A percentile compares a stretch with the other conserved stretches of the same genome.
Evolutionary conservation across 1,284 basidiomycete genomes (phyloP).

Genomic region (Austroboletus rostrupii): DNA sequence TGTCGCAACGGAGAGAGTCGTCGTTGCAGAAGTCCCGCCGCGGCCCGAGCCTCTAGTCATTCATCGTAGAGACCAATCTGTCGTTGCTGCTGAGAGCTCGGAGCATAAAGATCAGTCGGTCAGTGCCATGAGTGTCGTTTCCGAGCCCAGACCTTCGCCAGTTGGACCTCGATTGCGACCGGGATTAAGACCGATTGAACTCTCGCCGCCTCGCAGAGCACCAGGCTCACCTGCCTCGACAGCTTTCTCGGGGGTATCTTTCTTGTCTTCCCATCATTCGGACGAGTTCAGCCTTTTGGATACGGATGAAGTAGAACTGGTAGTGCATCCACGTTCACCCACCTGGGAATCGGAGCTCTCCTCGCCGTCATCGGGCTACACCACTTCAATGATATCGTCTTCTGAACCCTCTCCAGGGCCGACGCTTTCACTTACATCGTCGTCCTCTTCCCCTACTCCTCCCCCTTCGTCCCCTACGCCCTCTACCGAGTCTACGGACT

Average conservation of each 20-base stretch:
- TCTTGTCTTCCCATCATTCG: constrained; percentile 71
- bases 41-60: constrained; percentile 25
- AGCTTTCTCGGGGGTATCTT: constrained; percentile 50
- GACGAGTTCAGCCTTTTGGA: constrained; percentile 54
- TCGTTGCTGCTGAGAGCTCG: constrained; percentile 31
- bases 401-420: constrained; percentile 30
- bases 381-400: constrained; percentile 32
- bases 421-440: constrained; percentile 31
- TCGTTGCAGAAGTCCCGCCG: constrained; percentile 5
- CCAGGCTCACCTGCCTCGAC: constrained; percentile 47
- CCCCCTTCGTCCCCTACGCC: constrained; percentile 35
- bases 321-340: constrained; percentile 22
- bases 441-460: constrained; percentile 31
- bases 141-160: constrained; percentile 24
- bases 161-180: constrained; percentile 25
- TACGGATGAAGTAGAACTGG: constrained; percentile 31
- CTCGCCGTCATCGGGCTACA: constrained; percentile 30
- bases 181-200: constrained; percentile 19
- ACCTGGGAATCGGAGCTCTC: constrained; percentile 32
- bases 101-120: constrained; percentile 39
- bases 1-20: constrained; percentile 20
- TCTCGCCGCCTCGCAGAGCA: constrained; percentile 41
- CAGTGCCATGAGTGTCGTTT: constrained; percentile 29
- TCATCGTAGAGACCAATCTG: constrained; percentile 39
- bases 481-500: constrained; percentile 33